Evolutionary conservation across 2,329 filamentous ascomycete genomes (phyloP).

Genomic region (Phyllosticta citrichinensis): DNA sequence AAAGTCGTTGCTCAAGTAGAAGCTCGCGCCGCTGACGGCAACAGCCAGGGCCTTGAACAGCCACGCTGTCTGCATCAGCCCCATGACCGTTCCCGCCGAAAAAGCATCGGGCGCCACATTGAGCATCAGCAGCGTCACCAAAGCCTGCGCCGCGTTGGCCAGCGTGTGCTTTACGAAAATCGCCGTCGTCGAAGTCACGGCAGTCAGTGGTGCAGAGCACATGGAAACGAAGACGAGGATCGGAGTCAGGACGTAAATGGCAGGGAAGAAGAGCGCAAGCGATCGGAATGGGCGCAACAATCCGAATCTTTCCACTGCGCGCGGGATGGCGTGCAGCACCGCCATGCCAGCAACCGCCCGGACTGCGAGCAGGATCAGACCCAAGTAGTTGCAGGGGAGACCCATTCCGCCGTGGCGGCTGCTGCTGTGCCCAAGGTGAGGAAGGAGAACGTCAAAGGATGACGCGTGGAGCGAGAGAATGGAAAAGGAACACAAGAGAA

Average conservation of each 20-base stretch:
- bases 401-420: conserved; percentile 36
- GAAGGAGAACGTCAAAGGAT: conserved; percentile 41
- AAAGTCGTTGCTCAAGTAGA: conserved; percentile 35
- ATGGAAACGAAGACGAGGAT: conserved; percentile 28
- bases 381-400: conserved; percentile 36
- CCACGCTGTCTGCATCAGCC: conserved; percentile 37
- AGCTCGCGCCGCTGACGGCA: conserved; percentile 35
- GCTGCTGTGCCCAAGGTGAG: conserved; percentile 37
- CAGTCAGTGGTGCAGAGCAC: conserved; percentile 23
- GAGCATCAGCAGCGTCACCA: conserved; percentile 37
- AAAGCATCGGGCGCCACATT: conserved; percentile 39
- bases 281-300: conserved; percentile 35
- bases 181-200: conserved; percentile 28
- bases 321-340: conserved; percentile 29
- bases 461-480: conserved; percentile 47
- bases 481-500: conserved; percentile 40
- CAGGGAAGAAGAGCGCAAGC: conserved; percentile 30
- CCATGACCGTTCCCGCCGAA: conserved; percentile 37
- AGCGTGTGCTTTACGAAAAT: conserved; percentile 35
- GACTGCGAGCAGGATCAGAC: conserved; percentile 32
- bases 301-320: conserved; percentile 28
- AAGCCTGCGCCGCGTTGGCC: conserved; percentile 31
- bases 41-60: conserved; percentile 39
- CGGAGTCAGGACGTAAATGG: conserved; percentile 31
- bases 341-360: conserved; percentile 31